Evolutionary conservation across 164 flowering plant genomes (phyloP).

Genomic region (Kingdonia uniflora): DNA sequence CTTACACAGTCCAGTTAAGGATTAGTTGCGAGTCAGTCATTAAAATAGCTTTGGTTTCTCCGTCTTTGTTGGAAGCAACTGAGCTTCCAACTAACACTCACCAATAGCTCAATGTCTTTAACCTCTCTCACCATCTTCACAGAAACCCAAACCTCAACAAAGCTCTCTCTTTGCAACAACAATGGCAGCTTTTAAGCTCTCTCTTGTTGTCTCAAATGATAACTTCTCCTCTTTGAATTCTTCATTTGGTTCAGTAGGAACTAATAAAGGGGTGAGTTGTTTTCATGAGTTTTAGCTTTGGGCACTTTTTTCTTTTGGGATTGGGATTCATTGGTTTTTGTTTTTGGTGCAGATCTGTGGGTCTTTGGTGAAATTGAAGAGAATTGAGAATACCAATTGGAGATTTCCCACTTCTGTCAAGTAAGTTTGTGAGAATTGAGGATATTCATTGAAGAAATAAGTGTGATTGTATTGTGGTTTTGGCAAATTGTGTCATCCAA

Average conservation of each 20-base stretch:
- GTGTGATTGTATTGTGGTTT: background rate
- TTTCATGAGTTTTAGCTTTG: no score
- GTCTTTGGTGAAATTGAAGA: conserved; percentile 16
- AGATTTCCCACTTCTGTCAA: conserved; percentile 19
- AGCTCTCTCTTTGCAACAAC: background rate
- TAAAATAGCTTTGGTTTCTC: background rate
- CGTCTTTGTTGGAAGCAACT: background rate
- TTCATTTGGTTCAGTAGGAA: background rate
- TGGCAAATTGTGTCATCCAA: background rate
- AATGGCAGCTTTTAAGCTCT: background rate
- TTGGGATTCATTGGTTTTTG: background rate
- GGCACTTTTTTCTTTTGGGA: background rate
- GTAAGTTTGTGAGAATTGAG: conserved; percentile 20
- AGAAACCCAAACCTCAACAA: background rate
- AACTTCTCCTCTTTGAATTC: background rate
- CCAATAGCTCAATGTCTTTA: background rate
- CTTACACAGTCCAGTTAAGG: no score
- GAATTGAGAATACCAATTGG: conserved; percentile 24
- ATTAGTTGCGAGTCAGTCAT: no score
- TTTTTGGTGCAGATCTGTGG: conserved; percentile 30
- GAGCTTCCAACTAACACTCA: background rate
- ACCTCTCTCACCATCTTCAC: background rate
- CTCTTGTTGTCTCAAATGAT: background rate
- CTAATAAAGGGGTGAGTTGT: background rate
- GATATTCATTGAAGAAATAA: background rate